Evolutionary conservation across 495 filamentous ascomycete species (phyloP).

Genomic region (Copromyces sp.): DNA sequence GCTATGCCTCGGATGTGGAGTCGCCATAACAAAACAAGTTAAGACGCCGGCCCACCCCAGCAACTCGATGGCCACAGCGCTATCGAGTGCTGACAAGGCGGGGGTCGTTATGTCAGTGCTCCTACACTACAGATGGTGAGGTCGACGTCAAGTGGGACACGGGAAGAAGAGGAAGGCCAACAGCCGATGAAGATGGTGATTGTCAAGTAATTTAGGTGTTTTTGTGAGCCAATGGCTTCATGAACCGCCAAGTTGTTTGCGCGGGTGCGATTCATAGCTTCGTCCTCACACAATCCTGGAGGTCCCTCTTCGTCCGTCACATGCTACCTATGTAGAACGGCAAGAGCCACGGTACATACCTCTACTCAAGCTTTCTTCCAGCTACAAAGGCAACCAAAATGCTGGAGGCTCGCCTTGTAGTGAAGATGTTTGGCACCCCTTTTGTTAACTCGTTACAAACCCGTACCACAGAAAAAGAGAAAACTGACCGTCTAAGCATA

Average conservation of each 20-base stretch:
- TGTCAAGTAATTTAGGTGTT: neutral
- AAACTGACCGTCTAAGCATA: neutral
- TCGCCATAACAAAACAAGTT: neutral
- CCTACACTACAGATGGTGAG: neutral
- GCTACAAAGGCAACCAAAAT: neutral
- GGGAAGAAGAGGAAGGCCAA: neutral
- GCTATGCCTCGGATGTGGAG: neutral
- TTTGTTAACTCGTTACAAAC: neutral
- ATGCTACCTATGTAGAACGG: neutral
- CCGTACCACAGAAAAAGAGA: neutral
- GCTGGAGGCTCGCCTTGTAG: neutral
- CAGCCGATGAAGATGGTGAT: neutral
- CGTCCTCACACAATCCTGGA: neutral
- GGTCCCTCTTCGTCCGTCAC: neutral
- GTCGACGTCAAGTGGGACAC: neutral
- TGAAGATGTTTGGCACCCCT: neutral
- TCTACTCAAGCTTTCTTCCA: neutral
- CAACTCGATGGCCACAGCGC: neutral
- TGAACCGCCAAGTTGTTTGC: neutral
- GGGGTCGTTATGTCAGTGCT: neutral
- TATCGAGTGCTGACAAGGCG: neutral
- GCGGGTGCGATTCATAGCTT: neutral
- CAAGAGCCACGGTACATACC: neutral
- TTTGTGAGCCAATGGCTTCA: neutral
- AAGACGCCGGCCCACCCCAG: neutral